Evolutionary conservation across 78 protist species (phyloP), one percentile per base, ranked within the genome.

Genomic region (Diacronema lutheri): DNA sequence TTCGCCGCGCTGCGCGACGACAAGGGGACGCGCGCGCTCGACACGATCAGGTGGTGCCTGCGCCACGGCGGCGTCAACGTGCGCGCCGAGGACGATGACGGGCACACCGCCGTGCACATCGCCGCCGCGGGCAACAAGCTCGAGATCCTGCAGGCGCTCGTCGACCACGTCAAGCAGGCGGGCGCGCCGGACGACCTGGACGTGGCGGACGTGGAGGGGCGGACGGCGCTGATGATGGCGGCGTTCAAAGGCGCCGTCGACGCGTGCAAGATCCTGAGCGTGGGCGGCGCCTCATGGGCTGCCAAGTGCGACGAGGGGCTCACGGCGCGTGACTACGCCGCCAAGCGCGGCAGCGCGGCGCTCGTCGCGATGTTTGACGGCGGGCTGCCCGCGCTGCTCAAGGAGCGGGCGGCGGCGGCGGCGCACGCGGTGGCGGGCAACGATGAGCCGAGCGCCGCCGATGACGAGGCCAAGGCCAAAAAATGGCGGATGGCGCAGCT

Each of bases 191-290:
- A 38, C 26, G 79, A 71, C 19, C 7, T 71, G 13, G 57, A 41
- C 33, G 57, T 23, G 23, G 23, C 57, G 25, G 79, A 71, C 23
- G 79, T 41, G 35, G 79, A 71, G 19, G 79, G 58, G 14, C 79
- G 79, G 58, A 71, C 79, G 23, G 55, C 79, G 46, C 79, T 71
- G 25, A 71, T 71, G 79, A 38, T 71, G 79, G 79, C 79, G 6
- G 79, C 79, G 4, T 0, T 25, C 57, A 71, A 71, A 4, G 79
- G 79, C 79, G 29, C 40, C n/a, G 5, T 71, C 14, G 79, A 38
- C 37, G 3, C 26, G 23, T 56, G 41, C 40, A 5, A n/a, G 20
- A 16, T 71, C 33, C 79, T 71, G 33, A 11, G 1, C 26, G 9
- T 26, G 37, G 79, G 37, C 55, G 11, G 21, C 26, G 55, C 37